Evolutionary conservation across 2,329 filamentous ascomycete species (phyloP), one percentile per base, ranked within the genome.

Genomic region (Xylariaceae sp.): DNA sequence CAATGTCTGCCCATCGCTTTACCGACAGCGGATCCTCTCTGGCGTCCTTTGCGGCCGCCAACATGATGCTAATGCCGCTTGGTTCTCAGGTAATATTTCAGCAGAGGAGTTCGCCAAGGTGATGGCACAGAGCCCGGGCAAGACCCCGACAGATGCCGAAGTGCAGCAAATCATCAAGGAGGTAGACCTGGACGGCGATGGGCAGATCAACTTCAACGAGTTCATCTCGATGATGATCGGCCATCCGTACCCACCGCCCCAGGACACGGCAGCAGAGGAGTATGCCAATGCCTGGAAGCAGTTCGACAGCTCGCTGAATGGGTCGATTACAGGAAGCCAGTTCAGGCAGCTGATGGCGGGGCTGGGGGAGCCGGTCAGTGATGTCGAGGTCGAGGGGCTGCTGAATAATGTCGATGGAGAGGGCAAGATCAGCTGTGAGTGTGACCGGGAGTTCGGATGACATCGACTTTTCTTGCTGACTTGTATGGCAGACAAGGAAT

Each of bases 191-290:
- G 62, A 66, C 41, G 63, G 63, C 3, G 63, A 66, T 39, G 63
- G 63, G 42, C 61, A 58, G 2, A 65, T 66, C 43, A 64, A 64
- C 48, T 66, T 66, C 42, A 63, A 66, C 39, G 64, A 66, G 43
- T 68, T 67, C 44, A 66, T 66, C 48, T 59, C 62, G 8, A 68
- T 68, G 64, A 68, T 66, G 65, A 67, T 64, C 0, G 64, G 64
- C 13, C 60, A 63, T 38, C 52, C 57, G 2, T 61, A 57, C 49
- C 51, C 56, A 32, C 50, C 56, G 24, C 55, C 57, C 9, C 43
- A 50, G 4, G 53, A 57, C 9, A 46, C 48, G 11, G 54, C 60
- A 17, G 54, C 52, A 4, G 56, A n/a, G n/a, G n/a, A 59, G 12
- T 58, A 60, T 36, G 50, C 54, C 26, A 50, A 51, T n/a, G 63